phyloP scores from a whole-genome alignment of 2,329 filamentous ascomycete genomes.

The Sclerotiophoma versabilis region DNA sequence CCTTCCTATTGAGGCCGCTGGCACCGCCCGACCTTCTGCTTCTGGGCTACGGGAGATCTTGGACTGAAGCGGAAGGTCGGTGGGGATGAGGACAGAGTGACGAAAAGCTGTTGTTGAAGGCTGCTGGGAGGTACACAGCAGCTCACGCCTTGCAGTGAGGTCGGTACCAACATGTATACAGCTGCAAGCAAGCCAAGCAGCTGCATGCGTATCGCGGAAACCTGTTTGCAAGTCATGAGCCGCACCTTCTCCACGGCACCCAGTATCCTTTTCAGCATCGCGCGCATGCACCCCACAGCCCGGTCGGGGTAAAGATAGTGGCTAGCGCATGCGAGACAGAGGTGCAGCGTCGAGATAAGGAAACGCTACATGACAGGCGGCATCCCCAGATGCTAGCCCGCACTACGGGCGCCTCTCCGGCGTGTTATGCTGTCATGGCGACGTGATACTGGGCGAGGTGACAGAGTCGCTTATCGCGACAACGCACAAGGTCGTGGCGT shows the following conservation, averaged over 20 bases:
- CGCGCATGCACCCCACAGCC: slow-evolving; percentile 30
- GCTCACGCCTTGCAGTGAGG: too few relatives aligned
- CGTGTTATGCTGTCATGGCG: slow-evolving; percentile 16
- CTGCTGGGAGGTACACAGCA: too few relatives aligned
- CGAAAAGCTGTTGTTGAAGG: not conserved
- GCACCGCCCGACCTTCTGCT: slow-evolving; percentile 19
- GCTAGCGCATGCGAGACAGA: slow-evolving; percentile 17
- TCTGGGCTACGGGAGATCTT: slow-evolving; percentile 16
- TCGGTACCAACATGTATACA: not conserved
- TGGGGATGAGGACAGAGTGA: slow-evolving; percentile 1
- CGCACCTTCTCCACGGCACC: not conserved
- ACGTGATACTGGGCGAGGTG: not conserved
- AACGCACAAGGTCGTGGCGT: too few relatives aligned
- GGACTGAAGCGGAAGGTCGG: slow-evolving; percentile 15
- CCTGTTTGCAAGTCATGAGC: slow-evolving; percentile 12
- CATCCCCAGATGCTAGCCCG: slow-evolving; percentile 1
- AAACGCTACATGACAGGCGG: slow-evolving; percentile 34
- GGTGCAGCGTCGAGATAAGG: slow-evolving; percentile 34
- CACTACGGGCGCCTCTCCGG: slow-evolving; percentile 11
- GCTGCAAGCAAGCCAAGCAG: not conserved
- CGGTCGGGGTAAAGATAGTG: slow-evolving; percentile 12
- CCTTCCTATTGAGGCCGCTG: slow-evolving; percentile 17
- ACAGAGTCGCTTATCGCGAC: not conserved
- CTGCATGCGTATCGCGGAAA: not conserved
- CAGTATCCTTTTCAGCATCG: not conserved